Evolutionary conservation across 768 basidiomycete genomes (phyloP).

Genomic region (Suillus lakei): DNA sequence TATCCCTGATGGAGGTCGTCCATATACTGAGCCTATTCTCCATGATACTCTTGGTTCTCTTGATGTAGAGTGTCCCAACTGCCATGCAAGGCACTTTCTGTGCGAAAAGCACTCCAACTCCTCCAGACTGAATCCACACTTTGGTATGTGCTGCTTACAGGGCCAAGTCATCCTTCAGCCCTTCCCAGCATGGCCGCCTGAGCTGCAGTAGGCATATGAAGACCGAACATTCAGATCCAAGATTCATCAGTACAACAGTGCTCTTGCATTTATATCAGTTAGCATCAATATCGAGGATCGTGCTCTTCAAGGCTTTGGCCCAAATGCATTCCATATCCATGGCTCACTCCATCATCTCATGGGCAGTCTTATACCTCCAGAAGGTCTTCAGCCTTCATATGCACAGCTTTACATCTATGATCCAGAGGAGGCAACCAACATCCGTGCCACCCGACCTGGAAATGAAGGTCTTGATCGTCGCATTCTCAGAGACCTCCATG

Average conservation of each 20-base stretch:
- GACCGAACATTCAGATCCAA: slow-evolving; percentile 35
- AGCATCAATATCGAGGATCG: slow-evolving; percentile 35
- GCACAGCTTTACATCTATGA: slow-evolving; percentile 50
- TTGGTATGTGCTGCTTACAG: slow-evolving; percentile 35
- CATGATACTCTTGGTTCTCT: slow-evolving; percentile 12
- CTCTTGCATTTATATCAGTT: slow-evolving; percentile 46
- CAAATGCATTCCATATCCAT: slow-evolving; percentile 40
- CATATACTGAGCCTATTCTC: slow-evolving; percentile 18
- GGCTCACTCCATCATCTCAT: slow-evolving; percentile 42
- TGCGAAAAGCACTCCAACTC: slow-evolving; percentile 16
- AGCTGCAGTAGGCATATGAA: slow-evolving; percentile 17
- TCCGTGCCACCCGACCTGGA: slow-evolving; percentile 12
- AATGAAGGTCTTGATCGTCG: slow-evolving; percentile 28
- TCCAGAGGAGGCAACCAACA: slow-evolving; percentile 36
- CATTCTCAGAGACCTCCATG: slow-evolving; percentile 31
- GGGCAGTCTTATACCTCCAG: slow-evolving; percentile 35
- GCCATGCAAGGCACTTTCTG: slow-evolving; percentile 24
- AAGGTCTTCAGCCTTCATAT: slow-evolving; percentile 30
- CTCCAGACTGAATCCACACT: not conserved
- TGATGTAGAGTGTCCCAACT: slow-evolving; percentile 17
- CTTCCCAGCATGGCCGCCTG: slow-evolving; percentile 23
- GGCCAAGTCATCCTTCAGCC: slow-evolving; percentile 29
- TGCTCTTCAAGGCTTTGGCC: slow-evolving; percentile 34
- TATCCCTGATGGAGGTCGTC: not conserved
- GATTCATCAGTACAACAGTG: slow-evolving; percentile 46